Conservation (phyloP, 2,329 filamentous ascomycete genomes). For the Trichoderma koningiopsis region DNA sequence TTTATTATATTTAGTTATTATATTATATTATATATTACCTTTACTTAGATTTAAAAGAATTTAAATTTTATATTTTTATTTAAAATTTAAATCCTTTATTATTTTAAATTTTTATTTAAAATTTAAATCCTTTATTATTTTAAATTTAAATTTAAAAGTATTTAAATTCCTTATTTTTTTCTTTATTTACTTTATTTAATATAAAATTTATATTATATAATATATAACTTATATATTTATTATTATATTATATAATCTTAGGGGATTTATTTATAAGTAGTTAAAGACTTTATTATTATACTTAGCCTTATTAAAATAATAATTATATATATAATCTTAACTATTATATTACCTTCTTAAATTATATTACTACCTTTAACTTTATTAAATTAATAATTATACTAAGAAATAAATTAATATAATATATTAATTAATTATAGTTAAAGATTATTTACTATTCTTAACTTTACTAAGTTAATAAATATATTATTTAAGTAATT, state of each 20-base stretch:
- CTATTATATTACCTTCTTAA: neutral
- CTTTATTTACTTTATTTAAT: neutral
- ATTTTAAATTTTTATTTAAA: neutral
- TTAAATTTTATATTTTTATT: too few species aligned
- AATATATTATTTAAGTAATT: neutral
- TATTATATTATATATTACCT: too few species aligned
- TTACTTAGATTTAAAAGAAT: too few species aligned
- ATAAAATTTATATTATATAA: neutral
- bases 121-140: neutral
- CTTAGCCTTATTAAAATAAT: neutral
- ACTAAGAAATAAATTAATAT: neutral
- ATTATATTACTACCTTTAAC: neutral
- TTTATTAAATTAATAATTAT: neutral
- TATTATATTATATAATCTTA: neutral
- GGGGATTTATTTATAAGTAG: neutral
- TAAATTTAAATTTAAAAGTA: neutral
- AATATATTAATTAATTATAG: neutral
- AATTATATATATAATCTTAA: neutral
- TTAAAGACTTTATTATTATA: neutral
- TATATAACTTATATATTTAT: neutral
- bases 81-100: too few species aligned
- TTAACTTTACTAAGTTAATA: neutral
- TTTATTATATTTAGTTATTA: too few species aligned
- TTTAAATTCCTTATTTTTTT: neutral
- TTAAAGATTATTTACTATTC: neutral